Conservation (phyloP, 495 filamentous ascomycete species). For the Schizothecium vesticola region DNA sequence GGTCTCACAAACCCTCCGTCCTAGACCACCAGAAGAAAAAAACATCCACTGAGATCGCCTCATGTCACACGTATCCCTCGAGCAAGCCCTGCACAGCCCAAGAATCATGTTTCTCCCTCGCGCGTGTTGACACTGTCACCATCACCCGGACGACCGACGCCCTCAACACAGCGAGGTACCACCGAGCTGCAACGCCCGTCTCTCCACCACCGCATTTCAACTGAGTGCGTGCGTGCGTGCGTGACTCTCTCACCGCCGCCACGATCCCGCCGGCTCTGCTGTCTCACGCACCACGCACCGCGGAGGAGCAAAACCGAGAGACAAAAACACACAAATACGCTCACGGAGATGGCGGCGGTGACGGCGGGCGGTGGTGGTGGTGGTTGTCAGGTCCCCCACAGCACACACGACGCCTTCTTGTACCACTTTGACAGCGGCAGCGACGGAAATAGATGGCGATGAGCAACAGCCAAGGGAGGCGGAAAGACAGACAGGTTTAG, state of each 20-base stretch:
- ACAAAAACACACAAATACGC: background rate
- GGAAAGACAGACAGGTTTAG: background rate
- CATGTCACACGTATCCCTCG: background rate
- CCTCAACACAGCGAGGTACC: background rate
- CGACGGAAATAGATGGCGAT: background rate
- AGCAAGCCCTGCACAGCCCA: background rate
- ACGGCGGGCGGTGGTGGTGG: too few species aligned
- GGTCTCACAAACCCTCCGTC: background rate
- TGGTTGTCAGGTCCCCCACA: background rate
- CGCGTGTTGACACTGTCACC: background rate
- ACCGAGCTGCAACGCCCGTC: background rate
- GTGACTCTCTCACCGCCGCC: background rate
- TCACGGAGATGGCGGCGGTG: background rate
- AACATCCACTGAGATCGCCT: background rate
- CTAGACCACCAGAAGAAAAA: background rate
- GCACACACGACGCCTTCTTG: background rate
- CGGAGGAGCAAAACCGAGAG: background rate
- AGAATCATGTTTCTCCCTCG: background rate
- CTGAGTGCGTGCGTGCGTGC: background rate
- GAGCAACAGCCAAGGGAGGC: background rate
- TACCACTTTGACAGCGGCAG: background rate
- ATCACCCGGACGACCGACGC: background rate
- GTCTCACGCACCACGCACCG: background rate
- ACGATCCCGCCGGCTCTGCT: background rate
- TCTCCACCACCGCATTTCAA: background rate